These are phyloP conservation scores for Pseudocercospora ulei DNA, from an alignment of 2,329 filamentous ascomycete genomes.

Conservation along the genomic window DNA sequence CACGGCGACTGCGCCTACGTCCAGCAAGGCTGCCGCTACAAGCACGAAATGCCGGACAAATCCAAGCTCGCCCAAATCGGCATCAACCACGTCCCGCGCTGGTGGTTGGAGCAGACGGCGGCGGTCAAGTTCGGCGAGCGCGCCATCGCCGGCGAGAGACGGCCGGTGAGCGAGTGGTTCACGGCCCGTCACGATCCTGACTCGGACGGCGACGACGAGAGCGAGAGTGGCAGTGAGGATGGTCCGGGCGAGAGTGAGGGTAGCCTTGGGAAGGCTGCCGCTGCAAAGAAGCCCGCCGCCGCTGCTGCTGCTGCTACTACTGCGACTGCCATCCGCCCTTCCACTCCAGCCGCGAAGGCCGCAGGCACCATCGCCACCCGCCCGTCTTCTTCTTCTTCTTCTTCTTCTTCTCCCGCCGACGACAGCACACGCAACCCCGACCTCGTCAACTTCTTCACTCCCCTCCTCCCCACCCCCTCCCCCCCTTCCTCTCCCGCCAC, in stretches of 20 bases:
- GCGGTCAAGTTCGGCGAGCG: conserved; percentile 26
- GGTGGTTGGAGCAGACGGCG: conserved; percentile 46
- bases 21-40: conserved; percentile 78
- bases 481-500: too few relatives aligned
- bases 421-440: too few relatives aligned
- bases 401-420: too few relatives aligned
- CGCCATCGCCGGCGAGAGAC: conserved; percentile 15
- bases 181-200: conserved; percentile 19
- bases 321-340: too few relatives aligned
- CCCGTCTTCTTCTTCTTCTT: too few relatives aligned
- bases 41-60: conserved; percentile 79
- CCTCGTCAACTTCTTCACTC: conserved; percentile 10
- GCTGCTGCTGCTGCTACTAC: too few relatives aligned
- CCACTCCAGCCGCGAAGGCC: too few relatives aligned
- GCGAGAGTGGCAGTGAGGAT: conserved; percentile 9
- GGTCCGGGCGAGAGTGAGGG: conserved; percentile 2
- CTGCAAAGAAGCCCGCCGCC: not conserved
- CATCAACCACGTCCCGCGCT: conserved; percentile 48
- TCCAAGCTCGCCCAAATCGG: conserved; percentile 60
- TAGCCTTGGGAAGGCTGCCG: conserved; percentile 3
- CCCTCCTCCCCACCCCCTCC: conserved; percentile 1
- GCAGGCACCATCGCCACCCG: too few relatives aligned
- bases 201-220: conserved; percentile 16
- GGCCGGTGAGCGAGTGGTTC: conserved; percentile 25
- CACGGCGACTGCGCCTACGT: conserved; percentile 75